Conservation (phyloP, 2,329 filamentous ascomycete species). For the Teratosphaeria zuluensis region DNA sequence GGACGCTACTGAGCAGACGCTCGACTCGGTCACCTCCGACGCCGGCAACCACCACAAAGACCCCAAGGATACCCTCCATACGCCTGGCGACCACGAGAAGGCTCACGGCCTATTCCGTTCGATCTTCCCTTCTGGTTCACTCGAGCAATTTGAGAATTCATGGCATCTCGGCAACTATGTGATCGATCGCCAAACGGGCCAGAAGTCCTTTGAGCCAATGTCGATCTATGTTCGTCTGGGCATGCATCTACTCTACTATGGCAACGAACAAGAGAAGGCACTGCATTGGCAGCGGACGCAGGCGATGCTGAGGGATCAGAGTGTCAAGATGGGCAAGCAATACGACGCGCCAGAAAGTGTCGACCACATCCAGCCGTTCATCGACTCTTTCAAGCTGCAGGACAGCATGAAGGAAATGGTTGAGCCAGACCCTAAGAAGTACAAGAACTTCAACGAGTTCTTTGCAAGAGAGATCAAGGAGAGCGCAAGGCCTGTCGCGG, state of each 20-base stretch:
- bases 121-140: slow-evolving; percentile 16
- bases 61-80: slow-evolving; percentile 19
- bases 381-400: slow-evolving; percentile 29
- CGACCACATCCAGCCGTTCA: slow-evolving; percentile 32
- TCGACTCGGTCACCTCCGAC: slow-evolving; percentile 16
- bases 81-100: slow-evolving; percentile 13
- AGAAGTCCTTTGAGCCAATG: slow-evolving; percentile 34
- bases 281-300: slow-evolving; percentile 28
- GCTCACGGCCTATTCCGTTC: slow-evolving; percentile 13
- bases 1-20: slow-evolving; percentile 14
- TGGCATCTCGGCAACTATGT: slow-evolving; percentile 37
- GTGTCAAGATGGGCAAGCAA: slow-evolving; percentile 31
- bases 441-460: slow-evolving; percentile 36
- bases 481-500: slow-evolving; percentile 28
- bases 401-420: slow-evolving; percentile 24
- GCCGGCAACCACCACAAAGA: slow-evolving; percentile 13
- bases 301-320: slow-evolving; percentile 28
- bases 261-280: slow-evolving; percentile 28
- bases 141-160: slow-evolving; percentile 26
- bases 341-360: slow-evolving; percentile 30
- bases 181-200: slow-evolving; percentile 30
- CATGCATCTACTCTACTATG: slow-evolving; percentile 37
- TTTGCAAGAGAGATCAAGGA: slow-evolving; percentile 30
- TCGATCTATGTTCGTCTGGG: slow-evolving; percentile 33
- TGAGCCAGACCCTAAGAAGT: slow-evolving; percentile 29